Evolutionary conservation across 345 rosid species (phyloP), one percentile per base, ranked within the genome.

Genomic region (Populus deltoides): DNA sequence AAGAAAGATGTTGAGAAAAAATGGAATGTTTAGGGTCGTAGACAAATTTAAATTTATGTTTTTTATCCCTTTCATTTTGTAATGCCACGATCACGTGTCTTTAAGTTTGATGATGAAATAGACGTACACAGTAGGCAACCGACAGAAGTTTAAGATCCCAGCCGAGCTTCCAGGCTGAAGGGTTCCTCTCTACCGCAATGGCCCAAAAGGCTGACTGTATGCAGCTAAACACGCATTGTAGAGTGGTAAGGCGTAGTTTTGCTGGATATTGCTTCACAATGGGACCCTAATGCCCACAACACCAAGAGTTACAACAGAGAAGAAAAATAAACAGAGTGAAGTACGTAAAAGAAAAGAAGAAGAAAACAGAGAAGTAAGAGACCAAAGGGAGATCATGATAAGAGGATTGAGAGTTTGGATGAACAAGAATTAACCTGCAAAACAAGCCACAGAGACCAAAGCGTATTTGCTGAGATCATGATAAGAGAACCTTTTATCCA

Each of bases 371-470:
- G 72, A 67, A 39, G 22, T 8, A 27, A 27, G 39, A 24, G 29
- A 45, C 5, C 29, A 24, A 24, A 59, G 29, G 27, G 29, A 59
- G 24, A 59, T 59, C 63, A 59, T 59, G 12, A 25, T 27, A 1
- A 61, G 15, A 38, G n/a, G 7, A 57, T 12, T 2, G 5, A 18
- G 33, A 63, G 47, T 24, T 67, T 6, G 47, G 43, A 35, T 38
- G 61, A 53, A 3, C 16, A 38, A 33, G 22, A 17, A 9, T 6
- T n/a, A 61, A 94, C 97, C 94, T 94, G 98, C 65, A 94, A 74
- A 81, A 90, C 83, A 81, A 94, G 86, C 97, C 97, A 94, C 78
- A 92, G 43, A 83, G 94, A 90, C 95, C 97, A 94, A 24, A 87
- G 81, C 9, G 83, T 80, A 74, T 92, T 93, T 82, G 97, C 91